Base-by-base conservation (phyloP, 495 filamentous ascomycete species). In the Monascus purpureus region DNA sequence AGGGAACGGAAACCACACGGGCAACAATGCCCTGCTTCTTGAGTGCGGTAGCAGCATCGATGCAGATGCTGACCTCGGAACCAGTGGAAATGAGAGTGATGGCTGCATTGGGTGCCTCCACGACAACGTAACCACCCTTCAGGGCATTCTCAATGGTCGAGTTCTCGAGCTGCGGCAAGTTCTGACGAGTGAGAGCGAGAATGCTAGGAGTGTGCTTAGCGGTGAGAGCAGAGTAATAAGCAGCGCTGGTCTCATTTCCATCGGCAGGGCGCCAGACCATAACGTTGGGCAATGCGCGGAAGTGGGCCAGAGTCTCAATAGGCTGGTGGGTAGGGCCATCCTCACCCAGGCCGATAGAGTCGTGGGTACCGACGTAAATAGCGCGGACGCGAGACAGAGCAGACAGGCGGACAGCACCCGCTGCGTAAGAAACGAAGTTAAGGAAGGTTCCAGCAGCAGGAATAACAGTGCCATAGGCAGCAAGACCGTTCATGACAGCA, bases 231-330 rank as follows among this genome's bases (percentile, higher is more conserved):
- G 90, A 65, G 65, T 99, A 99, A 73, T 99, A 99, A 43, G 92
- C 90, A 46, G 86, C 86, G 55, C 80, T 88, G 47, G 79, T 87
- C 80, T 99, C 90, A 67, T 99, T 99, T 45, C 90, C 90, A 52
- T 99, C 90, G 37, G 90, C 90, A 37, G 90, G 90, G 53, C 90
- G 90, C 90, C 90, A 99, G 48, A 96, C 92, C 90, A 96, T 95
- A 73, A 80, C 83, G 80, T 99, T 99, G 44, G 90, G 90, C 43
- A 96, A 73, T 35, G 92, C 92, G 59, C 90, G 90, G 84, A 96
- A 96, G 64, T 99, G 90, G 39, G 90, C 81, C 29, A 99, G 77
- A n/a, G 85, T 93, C 74, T 99, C 90, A 50, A 99, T 93, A 52
- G 90, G 90, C 71, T 99, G 90, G 68, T 99, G 90, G 32, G 90